Base-by-base conservation (phyloP, 495 filamentous ascomycete genomes). In the Penicillium paradoxum region DNA sequence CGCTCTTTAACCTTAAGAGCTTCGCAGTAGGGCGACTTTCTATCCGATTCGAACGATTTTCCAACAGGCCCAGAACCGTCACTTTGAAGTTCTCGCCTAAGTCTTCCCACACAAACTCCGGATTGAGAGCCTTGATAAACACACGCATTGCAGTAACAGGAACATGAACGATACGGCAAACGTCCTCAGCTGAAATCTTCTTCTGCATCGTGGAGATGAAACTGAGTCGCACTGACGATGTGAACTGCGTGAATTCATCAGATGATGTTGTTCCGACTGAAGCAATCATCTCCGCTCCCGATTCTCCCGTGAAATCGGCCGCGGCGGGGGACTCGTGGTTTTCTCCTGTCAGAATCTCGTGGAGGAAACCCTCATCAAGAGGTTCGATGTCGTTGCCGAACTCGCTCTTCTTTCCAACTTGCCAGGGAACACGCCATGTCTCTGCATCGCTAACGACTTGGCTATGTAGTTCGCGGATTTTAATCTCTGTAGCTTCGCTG, bases 391-490 rank as follows among this genome's bases (percentile, higher is more conserved):
- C 14, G 14, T 55, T 17, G 42, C 49, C 45, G 19, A 49, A 56
- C 36, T 62, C n/a, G 8, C 56, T 56, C 17, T 54, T 44, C 49
- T 59, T 59, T n/a, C 62, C 56, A 17, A 65, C 56, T 47, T 57
- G 59, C 62, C 59, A 65, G 19, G 62, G 54, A 18, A 59, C 50
- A 19, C 59, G 55, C 10, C 14, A 3, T 39, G 33, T 56, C 43
- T 65, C 62, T 41, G 59, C 62, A 50, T 62, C 62, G 7, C 59
- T 41, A 22, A 49, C 14, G 22, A 58, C 50, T 30, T 59, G 29
- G 14, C 2, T 15, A 10, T 4, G 22, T 6, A 39, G 17, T 39
- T 22, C 4, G 2, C 21, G 11, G 10, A 37, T 46, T 1, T 17
- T 33, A 8, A n/a, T 24, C 22, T 15, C 36, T 4, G 14, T 18